Percentiles rank a stretch among this genome's conserved stretches.
These are phyloP conservation scores for Annona cherimola DNA, from an alignment of 164 flowering plant species.

Conservation along the genomic window DNA sequence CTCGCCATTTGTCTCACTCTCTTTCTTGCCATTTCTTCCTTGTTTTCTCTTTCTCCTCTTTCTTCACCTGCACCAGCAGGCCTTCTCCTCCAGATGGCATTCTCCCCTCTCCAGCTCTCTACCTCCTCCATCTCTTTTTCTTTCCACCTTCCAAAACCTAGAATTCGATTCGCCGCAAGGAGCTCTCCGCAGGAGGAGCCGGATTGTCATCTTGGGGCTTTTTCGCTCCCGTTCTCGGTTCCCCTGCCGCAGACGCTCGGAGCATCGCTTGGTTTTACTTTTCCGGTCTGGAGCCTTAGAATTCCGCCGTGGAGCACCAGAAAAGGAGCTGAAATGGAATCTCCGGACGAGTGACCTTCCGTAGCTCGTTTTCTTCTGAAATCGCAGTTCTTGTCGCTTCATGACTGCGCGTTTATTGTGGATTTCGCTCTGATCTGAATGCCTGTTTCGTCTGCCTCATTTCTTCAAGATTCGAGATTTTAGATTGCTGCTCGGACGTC, in stretches of 20 bases:
- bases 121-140: background rate
- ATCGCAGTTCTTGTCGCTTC: too few relatives aligned
- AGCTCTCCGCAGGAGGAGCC: background rate
- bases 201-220: background rate
- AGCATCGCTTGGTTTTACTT: background rate
- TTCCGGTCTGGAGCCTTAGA: background rate
- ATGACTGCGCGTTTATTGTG: background rate
- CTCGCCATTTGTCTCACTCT: constrained; percentile 6
- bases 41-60: background rate
- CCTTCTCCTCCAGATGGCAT: constrained; percentile 1
- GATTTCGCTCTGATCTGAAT: background rate
- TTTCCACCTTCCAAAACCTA: background rate
- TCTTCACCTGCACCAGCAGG: background rate
- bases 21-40: constrained; percentile 8
- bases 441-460: background rate
- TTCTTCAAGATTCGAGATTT: background rate
- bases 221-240: background rate
- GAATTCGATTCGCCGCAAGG: background rate
- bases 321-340: constrained; percentile 2
- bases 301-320: background rate
- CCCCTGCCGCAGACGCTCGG: background rate
- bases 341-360: background rate
- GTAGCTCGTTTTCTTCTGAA: too few relatives aligned
- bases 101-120: background rate
- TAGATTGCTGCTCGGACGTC: background rate